Evolutionary conservation across 805 yeast genomes (phyloP).

Genomic region (Spathaspora gorwiae): DNA sequence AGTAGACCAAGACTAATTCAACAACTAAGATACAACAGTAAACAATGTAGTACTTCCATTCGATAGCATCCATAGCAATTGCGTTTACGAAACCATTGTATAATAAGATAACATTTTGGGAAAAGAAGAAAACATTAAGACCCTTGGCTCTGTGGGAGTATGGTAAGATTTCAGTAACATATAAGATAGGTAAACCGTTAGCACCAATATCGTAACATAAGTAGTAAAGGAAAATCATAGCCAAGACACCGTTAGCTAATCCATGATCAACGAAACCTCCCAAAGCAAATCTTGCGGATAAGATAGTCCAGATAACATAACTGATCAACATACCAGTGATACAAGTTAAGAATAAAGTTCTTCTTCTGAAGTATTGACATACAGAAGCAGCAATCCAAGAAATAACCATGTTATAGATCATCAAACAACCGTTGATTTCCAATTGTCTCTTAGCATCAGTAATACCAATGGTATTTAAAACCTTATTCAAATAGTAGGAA

Average conservation of each 20-base stretch:
- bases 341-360: slow-evolving; percentile 24
- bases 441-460: slow-evolving; percentile 42
- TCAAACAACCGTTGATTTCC: slow-evolving; percentile 47
- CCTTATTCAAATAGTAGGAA: slow-evolving; percentile 47
- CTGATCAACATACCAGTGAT: slow-evolving; percentile 22
- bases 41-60: slow-evolving; percentile 43
- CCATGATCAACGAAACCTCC: slow-evolving; percentile 12
- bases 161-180: slow-evolving; percentile 41
- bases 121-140: slow-evolving; percentile 23
- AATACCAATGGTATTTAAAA: slow-evolving; percentile 50
- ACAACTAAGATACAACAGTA: slow-evolving; percentile 26
- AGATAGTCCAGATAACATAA: slow-evolving; percentile 22
- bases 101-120: slow-evolving; percentile 15
- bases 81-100: slow-evolving; percentile 30
- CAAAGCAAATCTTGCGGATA: slow-evolving; percentile 18
- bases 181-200: slow-evolving; percentile 45
- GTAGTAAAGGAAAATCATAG: slow-evolving; percentile 21
- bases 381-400: slow-evolving; percentile 17
- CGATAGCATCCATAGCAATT: slow-evolving; percentile 37
- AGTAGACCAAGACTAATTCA: slow-evolving; percentile 24
- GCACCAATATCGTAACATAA: slow-evolving; percentile 25
- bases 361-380: slow-evolving; percentile 21
- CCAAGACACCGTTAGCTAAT: slow-evolving; percentile 18
- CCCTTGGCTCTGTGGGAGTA: slow-evolving; percentile 41
- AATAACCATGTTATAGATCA: slow-evolving; percentile 41